Base-by-base conservation (phyloP, 2,329 filamentous ascomycete species). In the Geosmithia putterillii region DNA sequence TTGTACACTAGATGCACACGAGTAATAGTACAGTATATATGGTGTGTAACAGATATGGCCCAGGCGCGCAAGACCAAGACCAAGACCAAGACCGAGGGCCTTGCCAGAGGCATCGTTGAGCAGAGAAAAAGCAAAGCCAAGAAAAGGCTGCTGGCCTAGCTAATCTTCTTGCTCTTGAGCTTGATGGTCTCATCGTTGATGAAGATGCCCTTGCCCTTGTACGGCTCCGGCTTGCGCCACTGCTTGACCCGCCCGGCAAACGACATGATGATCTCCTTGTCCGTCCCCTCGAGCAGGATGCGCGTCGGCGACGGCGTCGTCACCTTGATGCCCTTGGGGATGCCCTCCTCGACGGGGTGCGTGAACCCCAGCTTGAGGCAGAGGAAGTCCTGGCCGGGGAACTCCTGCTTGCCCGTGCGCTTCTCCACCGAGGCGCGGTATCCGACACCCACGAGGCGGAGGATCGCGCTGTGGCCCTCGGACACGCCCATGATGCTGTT, bases 181-280 rank as follows among this genome's bases (percentile, higher is more conserved):
- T 84, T 94, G 68, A 98, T 95, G 23, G 88, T 95, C 74, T 98
- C 88, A 50, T 89, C 87, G 58, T 96, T 94, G 55, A 98, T 82
- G 61, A 96, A 98, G 54, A 98, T 94, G 54, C 92, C 92, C 79
- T 98, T 96, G 52, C 92, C 92, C 78, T 98, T 98, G 67, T 98
- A 98, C 51, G 92, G 92, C 68, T 98, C 92, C 23, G 92, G 92
- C 50, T 76, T 76, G 59, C 92, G 81, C 90, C 90, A 96, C 64
- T 71, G 76, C 54, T 87, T 74, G 52, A 98, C 94, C 53, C 81
- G 71, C 1, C 92, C 92, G 17, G 92, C 92, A 63, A 96, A 95
- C 46, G 84, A 81, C 74, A 88, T 92, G 49, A 98, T 79, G 41
- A 81, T 74, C 64, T 94, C 82, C 59, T 87, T 88, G 60, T 96